phyloP scores from a whole-genome alignment of 2,329 filamentous ascomycete genomes.

The Raffaelea albimanens region DNA sequence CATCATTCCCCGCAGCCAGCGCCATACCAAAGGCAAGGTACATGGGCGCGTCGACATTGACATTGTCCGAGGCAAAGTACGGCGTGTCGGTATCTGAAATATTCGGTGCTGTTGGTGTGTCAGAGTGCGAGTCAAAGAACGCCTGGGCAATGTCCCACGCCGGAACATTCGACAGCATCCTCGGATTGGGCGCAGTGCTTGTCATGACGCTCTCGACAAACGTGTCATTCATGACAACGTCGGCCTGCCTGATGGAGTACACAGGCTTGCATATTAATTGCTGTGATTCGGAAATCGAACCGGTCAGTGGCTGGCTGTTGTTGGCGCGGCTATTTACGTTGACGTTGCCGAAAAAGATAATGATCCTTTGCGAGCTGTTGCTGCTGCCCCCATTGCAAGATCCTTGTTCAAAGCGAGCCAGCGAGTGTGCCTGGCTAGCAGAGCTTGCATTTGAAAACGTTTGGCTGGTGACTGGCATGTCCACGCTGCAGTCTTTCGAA shows the following conservation, averaged over 20 bases:
- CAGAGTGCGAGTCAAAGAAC: conserved; percentile 15
- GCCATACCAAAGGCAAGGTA: conserved; percentile 21
- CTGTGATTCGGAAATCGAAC: conserved; percentile 15
- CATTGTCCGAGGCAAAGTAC: conserved; percentile 15
- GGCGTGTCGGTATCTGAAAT: conserved; percentile 11
- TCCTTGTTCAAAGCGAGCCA: conserved; percentile 14
- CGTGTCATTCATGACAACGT: conserved; percentile 16
- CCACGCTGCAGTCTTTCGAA: conserved; percentile 12
- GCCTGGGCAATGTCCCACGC: conserved; percentile 18
- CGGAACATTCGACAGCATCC: conserved; percentile 13
- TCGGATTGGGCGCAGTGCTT: background rate
- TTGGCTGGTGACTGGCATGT: conserved; percentile 11
- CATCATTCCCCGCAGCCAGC: conserved; percentile 14
- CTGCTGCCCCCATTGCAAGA: conserved; percentile 9
- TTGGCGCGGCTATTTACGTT: conserved; percentile 6
- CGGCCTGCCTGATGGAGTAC: conserved; percentile 15
- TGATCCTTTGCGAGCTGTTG: conserved; percentile 14
- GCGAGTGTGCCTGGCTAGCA: conserved; percentile 10
- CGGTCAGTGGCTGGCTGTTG: conserved; percentile 6
- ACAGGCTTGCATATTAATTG: conserved; percentile 19
- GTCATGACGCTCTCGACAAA: conserved; percentile 12
- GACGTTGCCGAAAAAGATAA: conserved; percentile 15
- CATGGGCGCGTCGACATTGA: conserved; percentile 23
- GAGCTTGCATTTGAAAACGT: conserved; percentile 3
- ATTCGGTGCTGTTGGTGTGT: background rate